A percentile compares a stretch with the other conserved stretches of the same genome.
phyloP scores from a whole-genome alignment of 495 filamentous ascomycete species.

The Trichoderma reesei region DNA sequence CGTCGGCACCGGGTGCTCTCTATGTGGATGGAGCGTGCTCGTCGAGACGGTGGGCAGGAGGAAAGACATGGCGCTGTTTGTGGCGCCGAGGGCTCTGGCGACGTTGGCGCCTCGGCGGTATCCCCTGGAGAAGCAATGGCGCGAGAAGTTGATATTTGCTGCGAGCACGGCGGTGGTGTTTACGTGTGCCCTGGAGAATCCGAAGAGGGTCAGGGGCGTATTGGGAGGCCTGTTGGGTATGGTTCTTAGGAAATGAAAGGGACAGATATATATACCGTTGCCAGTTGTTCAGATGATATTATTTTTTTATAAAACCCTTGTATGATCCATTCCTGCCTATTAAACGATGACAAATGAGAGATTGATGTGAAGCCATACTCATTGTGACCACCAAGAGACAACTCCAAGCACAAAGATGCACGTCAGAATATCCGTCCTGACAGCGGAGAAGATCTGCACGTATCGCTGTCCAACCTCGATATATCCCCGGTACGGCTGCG shows the following conservation, averaged over 20 bases:
- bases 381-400: slow-evolving; percentile 50
- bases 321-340: not conserved
- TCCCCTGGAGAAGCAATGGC: slow-evolving; percentile 56
- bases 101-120: slow-evolving; percentile 70
- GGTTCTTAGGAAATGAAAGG: slow-evolving; percentile 34
- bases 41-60: slow-evolving; percentile 59
- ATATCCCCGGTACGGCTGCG: slow-evolving; percentile 45
- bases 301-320: not conserved
- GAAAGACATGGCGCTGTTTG: slow-evolving; percentile 76
- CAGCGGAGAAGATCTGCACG: slow-evolving; percentile 53
- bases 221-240: slow-evolving; percentile 54
- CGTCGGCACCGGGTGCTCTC: slow-evolving; percentile 60
- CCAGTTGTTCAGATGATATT: not conserved
- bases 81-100: slow-evolving; percentile 72
- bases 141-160: slow-evolving; percentile 66
- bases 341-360: not conserved
- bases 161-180: slow-evolving; percentile 66
- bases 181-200: slow-evolving; percentile 57
- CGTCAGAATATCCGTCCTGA: slow-evolving; percentile 54
- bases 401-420: slow-evolving; percentile 71
- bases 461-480: slow-evolving; percentile 55
- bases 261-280: not conserved
- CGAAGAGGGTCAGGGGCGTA: slow-evolving; percentile 59
- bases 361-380: not conserved
- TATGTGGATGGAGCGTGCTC: slow-evolving; percentile 81